Evolutionary conservation across 176 grass and related monocot species (phyloP).

Genomic region (Carex kokanica): DNA sequence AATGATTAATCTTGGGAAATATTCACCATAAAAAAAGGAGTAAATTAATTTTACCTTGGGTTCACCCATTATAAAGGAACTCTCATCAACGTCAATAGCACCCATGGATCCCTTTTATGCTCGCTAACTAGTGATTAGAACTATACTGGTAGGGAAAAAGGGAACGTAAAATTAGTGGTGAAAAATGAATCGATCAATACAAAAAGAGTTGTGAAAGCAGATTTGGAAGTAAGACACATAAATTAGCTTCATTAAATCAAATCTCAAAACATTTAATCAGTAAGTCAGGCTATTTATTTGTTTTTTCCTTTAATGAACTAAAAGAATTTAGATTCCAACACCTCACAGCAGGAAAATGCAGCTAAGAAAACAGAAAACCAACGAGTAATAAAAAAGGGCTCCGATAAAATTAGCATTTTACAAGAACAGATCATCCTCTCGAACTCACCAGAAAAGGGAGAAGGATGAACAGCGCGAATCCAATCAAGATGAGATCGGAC

Average conservation of each 20-base stretch:
- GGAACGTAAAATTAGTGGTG: conserved; percentile 10
- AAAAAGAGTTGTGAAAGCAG: not conserved
- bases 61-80: conserved; percentile 62
- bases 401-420: not conserved
- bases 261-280: conserved; percentile 1
- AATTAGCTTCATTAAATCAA: not conserved
- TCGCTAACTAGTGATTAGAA: conserved; percentile 22
- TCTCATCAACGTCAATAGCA: conserved; percentile 53
- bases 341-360: not conserved
- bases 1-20: not conserved
- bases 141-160: conserved; percentile 42
- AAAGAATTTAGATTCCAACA: conserved; percentile 2
- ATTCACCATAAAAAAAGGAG: conserved; percentile 12
- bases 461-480: not conserved
- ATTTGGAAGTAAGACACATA: not conserved
- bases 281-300: not conserved
- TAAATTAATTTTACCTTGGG: conserved; percentile 59
- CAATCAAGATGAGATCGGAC: conserved; percentile 6
- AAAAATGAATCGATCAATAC: conserved; percentile 31
- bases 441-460: conserved; percentile 3
- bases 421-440: not conserved
- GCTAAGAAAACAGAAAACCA: not conserved
- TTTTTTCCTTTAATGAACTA: not conserved
- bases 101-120: conserved; percentile 43
- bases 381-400: not conserved